These are phyloP conservation scores for Hanseniaspora jakobsenii DNA, from an alignment of 805 yeast genomes.

Conservation along the genomic window DNA sequence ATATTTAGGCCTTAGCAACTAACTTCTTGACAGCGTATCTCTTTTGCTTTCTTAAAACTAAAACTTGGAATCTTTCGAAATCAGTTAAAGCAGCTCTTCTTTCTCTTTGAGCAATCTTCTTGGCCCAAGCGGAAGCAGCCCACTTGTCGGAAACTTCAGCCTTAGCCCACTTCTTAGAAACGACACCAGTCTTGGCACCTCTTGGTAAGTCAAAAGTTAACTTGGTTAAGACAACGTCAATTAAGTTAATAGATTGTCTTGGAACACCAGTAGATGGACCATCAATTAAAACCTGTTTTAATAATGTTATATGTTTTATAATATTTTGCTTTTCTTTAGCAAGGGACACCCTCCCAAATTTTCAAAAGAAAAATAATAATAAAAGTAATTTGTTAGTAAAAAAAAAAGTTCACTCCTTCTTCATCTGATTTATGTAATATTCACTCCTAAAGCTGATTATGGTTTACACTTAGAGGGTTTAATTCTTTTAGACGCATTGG, in stretches of 20 bases:
- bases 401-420: too few relatives aligned
- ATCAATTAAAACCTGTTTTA: constrained; percentile 69
- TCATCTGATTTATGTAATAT: too few relatives aligned
- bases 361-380: too few relatives aligned
- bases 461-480: too few relatives aligned
- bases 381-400: too few relatives aligned
- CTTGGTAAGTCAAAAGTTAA: constrained; percentile 83
- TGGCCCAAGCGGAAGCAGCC: constrained; percentile 92
- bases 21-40: constrained; percentile 91
- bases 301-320: constrained; percentile 3
- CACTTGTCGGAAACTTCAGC: constrained; percentile 81
- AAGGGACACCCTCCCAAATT: too few relatives aligned
- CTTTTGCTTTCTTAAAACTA: constrained; percentile 95
- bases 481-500: too few relatives aligned
- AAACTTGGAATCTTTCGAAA: constrained; percentile 99
- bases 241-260: constrained; percentile 85
- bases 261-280: constrained; percentile 84
- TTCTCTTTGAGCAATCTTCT: constrained; percentile 91
- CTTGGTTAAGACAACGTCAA: constrained; percentile 86
- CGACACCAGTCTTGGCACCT: constrained; percentile 79
- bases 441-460: too few relatives aligned
- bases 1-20: constrained; percentile 79
- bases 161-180: constrained; percentile 87
- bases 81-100: constrained; percentile 88
- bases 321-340: too few relatives aligned